Evolutionary conservation across 345 rosid genomes (phyloP).

Genomic region (Bruguiera sexangula): DNA sequence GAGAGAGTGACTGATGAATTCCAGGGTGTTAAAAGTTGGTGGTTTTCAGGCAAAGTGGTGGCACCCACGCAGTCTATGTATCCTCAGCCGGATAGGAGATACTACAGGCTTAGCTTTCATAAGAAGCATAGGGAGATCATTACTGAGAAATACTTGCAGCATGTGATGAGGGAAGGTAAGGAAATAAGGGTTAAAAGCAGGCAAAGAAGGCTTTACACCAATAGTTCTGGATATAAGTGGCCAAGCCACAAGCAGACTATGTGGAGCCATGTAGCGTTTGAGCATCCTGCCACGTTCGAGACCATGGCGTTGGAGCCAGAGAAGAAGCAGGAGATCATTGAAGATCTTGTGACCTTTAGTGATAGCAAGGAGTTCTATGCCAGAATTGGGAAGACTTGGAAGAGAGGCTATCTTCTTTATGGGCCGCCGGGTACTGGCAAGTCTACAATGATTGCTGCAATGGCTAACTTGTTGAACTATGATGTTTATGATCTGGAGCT

Average conservation of each 20-base stretch:
- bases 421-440: constrained; percentile 47
- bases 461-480: constrained; percentile 40
- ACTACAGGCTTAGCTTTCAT: constrained; percentile 55
- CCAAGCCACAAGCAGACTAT: constrained; percentile 41
- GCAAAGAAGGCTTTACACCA: constrained; percentile 67
- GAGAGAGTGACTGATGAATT: constrained; percentile 49
- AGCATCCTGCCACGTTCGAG: constrained; percentile 59
- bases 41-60: constrained; percentile 40
- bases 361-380: constrained; percentile 50
- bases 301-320: constrained; percentile 53
- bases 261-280: constrained; percentile 59
- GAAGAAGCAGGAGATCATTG: constrained; percentile 51
- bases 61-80: constrained; percentile 25
- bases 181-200: constrained; percentile 41
- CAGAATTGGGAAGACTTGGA: constrained; percentile 55
- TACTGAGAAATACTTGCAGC: constrained; percentile 44
- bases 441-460: constrained; percentile 48
- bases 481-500: constrained; percentile 44
- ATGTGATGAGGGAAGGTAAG: constrained; percentile 50
- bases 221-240: constrained; percentile 51
- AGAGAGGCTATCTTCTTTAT: constrained; percentile 55
- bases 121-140: constrained; percentile 42
- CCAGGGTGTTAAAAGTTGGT: constrained; percentile 44
- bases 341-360: constrained; percentile 53
- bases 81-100: constrained; percentile 52